Evolutionary conservation across 2,329 filamentous ascomycete species (phyloP).

Genomic region (Penicillium sp.): DNA sequence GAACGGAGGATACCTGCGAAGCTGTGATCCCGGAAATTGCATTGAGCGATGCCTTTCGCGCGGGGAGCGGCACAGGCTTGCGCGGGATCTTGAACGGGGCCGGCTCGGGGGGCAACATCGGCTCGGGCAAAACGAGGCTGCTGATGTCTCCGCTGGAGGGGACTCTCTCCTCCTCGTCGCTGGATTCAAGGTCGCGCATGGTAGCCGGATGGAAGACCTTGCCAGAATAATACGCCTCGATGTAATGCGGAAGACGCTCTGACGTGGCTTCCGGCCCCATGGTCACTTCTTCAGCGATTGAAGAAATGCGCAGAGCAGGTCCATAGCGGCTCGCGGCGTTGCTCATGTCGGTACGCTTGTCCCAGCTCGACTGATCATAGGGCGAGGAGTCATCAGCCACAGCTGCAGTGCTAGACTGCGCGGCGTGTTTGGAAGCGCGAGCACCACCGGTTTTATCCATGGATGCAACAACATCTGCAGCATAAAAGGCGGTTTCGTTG

Average conservation of each 20-base stretch:
- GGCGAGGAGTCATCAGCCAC: no score
- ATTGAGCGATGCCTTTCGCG: neutral
- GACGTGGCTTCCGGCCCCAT: conserved; percentile 8
- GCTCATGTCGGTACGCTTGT: no score
- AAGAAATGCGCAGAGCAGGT: conserved; percentile 26
- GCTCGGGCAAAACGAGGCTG: no score
- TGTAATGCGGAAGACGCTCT: neutral
- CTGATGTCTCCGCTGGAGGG: neutral
- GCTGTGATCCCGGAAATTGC: neutral
- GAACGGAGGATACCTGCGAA: neutral
- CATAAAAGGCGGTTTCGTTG: no score
- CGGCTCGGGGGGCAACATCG: no score
- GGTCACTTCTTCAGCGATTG: conserved; percentile 23
- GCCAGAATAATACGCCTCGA: neutral
- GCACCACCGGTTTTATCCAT: no score
- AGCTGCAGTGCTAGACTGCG: no score
- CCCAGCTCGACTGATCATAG: no score
- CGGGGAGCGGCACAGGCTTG: neutral
- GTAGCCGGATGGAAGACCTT: neutral
- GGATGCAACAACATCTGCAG: no score
- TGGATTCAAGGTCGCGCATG: neutral
- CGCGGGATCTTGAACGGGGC: neutral
- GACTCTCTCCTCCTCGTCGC: neutral
- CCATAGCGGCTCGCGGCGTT: neutral
- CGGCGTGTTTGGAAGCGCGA: neutral